Evolutionary conservation across 192 early-diverging fungal genomes (phyloP), one percentile per base, ranked within the genome.

Genomic region (Geranomyces variabilis): DNA sequence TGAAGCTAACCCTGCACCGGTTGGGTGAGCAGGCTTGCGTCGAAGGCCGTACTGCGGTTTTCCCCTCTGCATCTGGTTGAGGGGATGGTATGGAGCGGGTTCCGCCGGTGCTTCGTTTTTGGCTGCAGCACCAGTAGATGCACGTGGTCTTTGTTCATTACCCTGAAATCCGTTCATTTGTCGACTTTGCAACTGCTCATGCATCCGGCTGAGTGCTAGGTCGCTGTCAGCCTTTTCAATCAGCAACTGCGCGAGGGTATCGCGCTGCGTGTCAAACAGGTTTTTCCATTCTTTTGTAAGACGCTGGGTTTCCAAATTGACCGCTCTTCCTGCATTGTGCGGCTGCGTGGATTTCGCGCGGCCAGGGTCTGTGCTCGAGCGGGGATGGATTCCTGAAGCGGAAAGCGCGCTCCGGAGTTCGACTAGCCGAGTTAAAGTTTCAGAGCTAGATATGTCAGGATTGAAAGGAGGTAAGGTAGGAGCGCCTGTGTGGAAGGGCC

Each of bases 191-290:
- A 70, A 13, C 44, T 60, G 15, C 44, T 70, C 68, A 17, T 60
- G 56, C 4, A 60, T 10, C 0, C 44, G 33, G 57, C 57, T 70
- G 21, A 60, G 53, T 15, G 13, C 26, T 6, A 70, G 12, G 41
- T 70, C 68, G 15, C 68, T 57, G 0, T 44, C 29, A 19, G 68
- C 68, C 44, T 70, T 70, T 10, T 70, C 68, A 12, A 60, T 30
- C 68, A 70, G 28, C n/a, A 70, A 56, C 51, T 60, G 53, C 19
- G 68, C 57, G 9, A 70, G 36, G 29, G 24, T 31, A 55, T 70
- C 68, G 22, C 41, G 29, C 26, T 70, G 56, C 4, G 53, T n/a
- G 7, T 60, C 63, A 45, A 64, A 45, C 3, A 64, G 44, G 41
- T 6, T n/a, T 21, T 64, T 64, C 63, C 63, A 64, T 22, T 21